Evolutionary conservation across 768 basidiomycete genomes (phyloP).

Genomic region (Cystofilobasidium bisporidii): DNA sequence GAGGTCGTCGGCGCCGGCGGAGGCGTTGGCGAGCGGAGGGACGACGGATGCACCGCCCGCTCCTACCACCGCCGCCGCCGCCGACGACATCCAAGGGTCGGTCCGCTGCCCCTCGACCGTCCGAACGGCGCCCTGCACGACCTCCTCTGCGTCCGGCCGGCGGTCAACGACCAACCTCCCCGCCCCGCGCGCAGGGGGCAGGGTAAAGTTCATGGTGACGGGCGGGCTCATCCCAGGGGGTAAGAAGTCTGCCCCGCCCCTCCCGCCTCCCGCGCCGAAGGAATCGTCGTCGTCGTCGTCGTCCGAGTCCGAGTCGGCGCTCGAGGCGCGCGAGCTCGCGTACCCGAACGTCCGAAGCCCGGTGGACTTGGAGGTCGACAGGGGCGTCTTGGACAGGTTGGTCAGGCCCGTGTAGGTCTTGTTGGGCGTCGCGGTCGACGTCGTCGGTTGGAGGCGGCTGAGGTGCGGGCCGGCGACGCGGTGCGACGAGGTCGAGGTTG

Average conservation of each 20-base stretch:
- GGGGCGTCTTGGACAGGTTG: conserved; percentile 37
- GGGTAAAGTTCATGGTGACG: conserved; percentile 49
- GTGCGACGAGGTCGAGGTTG: conserved; percentile 1
- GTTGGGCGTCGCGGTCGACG: conserved; percentile 31
- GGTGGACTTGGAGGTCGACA: neutral
- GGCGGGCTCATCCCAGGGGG: conserved; percentile 48
- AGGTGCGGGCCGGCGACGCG: neutral
- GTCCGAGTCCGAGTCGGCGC: conserved; percentile 42
- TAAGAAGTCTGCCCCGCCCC: conserved; percentile 16
- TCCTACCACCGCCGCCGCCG: too few species aligned
- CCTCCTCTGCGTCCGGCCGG: conserved; percentile 47
- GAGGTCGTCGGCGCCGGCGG: conserved; percentile 28
- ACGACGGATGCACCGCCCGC: too few species aligned
- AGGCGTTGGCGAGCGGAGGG: too few species aligned
- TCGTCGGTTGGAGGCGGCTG: conserved; percentile 33
- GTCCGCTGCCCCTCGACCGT: neutral
- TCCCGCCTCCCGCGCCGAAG: too few species aligned
- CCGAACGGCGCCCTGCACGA: conserved; percentile 35
- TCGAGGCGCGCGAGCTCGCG: neutral
- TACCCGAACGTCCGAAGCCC: neutral
- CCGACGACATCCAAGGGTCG: too few species aligned
- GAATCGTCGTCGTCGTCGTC: conserved; percentile 30
- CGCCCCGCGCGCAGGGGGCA: conserved; percentile 37
- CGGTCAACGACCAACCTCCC: conserved; percentile 4
- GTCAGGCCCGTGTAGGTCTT: conserved; percentile 50